These are phyloP conservation scores for Cystobasidiopsis lactophilus DNA, from an alignment of 768 basidiomycete species.

Conservation along the genomic window DNA sequence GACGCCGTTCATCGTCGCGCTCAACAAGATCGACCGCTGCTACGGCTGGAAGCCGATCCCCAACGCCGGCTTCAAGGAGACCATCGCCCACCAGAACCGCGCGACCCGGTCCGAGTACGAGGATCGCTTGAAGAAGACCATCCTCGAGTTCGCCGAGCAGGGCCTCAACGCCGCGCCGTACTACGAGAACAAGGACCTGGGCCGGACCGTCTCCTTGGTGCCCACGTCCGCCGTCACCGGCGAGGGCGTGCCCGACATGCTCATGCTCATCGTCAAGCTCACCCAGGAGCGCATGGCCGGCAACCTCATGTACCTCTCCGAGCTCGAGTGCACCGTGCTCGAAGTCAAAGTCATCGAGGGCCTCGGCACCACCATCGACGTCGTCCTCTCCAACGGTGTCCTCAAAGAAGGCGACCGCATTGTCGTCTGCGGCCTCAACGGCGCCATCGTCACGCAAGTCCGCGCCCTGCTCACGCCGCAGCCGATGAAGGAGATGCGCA, in stretches of 20 bases:
- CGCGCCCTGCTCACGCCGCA: constrained; percentile 88
- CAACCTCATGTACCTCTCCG: constrained; percentile 89
- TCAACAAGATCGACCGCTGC: constrained; percentile 99
- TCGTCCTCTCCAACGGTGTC: constrained; percentile 82
- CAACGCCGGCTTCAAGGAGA: constrained; percentile 78
- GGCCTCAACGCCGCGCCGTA: constrained; percentile 84
- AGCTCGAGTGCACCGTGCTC: constrained; percentile 89
- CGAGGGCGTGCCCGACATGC: constrained; percentile 97
- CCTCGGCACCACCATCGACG: constrained; percentile 90
- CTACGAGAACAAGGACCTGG: constrained; percentile 93
- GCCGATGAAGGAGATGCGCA: constrained; percentile 76
- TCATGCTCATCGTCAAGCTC: constrained; percentile 88
- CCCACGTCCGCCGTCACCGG: constrained; percentile 96
- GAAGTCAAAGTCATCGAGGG: constrained; percentile 99
- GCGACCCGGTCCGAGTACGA: constrained; percentile 78
- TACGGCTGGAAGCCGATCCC: constrained; percentile 85
- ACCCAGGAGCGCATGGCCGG: constrained; percentile 97
- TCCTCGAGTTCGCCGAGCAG: constrained; percentile 89
- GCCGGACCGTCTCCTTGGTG: constrained; percentile 80
- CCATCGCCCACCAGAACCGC: constrained; percentile 54
- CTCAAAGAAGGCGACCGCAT: constrained; percentile 79
- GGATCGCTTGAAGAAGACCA: constrained; percentile 60
- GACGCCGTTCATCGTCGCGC: constrained; percentile 94
- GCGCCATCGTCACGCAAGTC: constrained; percentile 84
- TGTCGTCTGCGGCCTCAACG: constrained; percentile 88